A percentile compares a stretch with the other conserved stretches of the same genome.
These are phyloP conservation scores for Trichoderma atroviride DNA, from an alignment of 2,329 filamentous ascomycete species.

Conservation along the genomic window DNA sequence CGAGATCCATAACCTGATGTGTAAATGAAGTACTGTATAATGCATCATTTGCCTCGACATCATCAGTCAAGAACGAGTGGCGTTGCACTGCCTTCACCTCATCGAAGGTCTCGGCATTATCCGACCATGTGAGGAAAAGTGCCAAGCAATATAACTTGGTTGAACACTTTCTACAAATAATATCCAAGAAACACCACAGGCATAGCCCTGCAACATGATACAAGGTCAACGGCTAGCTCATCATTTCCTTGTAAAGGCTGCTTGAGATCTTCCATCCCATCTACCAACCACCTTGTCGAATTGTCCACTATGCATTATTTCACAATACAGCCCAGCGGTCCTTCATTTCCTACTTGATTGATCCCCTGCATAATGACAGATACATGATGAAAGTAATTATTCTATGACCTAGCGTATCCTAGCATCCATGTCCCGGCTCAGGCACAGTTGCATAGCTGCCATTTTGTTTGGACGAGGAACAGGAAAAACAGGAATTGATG, in stretches of 20 bases:
- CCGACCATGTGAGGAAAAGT: background rate
- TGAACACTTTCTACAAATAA: background rate
- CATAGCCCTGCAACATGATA: background rate
- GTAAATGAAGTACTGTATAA: background rate
- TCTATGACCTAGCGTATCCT: background rate
- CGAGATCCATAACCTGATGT: background rate
- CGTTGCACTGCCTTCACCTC: background rate
- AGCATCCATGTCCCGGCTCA: background rate
- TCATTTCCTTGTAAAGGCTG: background rate
- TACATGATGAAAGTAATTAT: background rate
- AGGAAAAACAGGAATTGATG: background rate
- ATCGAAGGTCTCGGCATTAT: background rate
- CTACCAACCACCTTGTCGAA: background rate
- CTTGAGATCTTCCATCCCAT: background rate
- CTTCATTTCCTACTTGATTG: background rate
- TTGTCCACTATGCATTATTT: background rate
- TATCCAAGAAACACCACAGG: background rate
- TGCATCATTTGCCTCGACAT: background rate
- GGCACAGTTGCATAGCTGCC: background rate
- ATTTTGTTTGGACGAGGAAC: background rate
- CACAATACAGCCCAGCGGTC: background rate
- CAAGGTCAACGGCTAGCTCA: background rate
- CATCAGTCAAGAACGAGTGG: background rate
- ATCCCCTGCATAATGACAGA: background rate
- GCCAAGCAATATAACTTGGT: background rate